Base-by-base conservation (phyloP, 768 basidiomycete species). In the Xerocomellus chrysenteron region DNA sequence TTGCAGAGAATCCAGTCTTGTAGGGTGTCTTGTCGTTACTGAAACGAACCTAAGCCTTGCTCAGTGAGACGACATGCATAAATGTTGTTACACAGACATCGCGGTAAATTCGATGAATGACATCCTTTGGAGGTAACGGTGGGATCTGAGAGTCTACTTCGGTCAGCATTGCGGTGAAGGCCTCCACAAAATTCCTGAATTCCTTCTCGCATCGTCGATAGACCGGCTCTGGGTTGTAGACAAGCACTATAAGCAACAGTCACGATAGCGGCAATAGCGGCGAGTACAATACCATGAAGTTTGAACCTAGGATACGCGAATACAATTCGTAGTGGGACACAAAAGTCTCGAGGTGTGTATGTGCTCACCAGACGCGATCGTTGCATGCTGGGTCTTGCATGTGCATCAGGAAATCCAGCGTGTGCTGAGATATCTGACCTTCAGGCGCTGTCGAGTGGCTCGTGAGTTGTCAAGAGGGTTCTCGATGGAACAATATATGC, bases 1-100 rank as follows among this genome's bases (percentile, higher is more conserved):
- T 88, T 0, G 92, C 90, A 0, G 88, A 88, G 33, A 98, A 80
- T 11, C 79, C 79, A 7, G 72, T 82, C 74, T 98, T 98, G 76
- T 99, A 99, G 0, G 96, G 96, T 5, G 96, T 99, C 75, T 94
- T 95, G 68, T 94, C 90, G 54, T 92, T 92, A 67, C 90, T 92
- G 73, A 96, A 97, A 14, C 94, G 83, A 24, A 96, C 71, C 90
- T 93, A 44, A 36, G 36, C 8, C 9, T 30, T 3, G 21, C 16
- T 63, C 47, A 61, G 49, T 42, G 35, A 60, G 52, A 55, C n/a
- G 28, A 26, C 9, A 13, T 30, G 55, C 33, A 44, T 10, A 19
- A 35, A 47, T 26, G 26, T 1, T 24, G 10, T 26, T 17, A 43
- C 37, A 48, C 60, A 32, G 19, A 90, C 91, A 69, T 98, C 96